phyloP scores from a whole-genome alignment of 1,284 basidiomycete genomes.

The Sphaerobolus stellatus region DNA sequence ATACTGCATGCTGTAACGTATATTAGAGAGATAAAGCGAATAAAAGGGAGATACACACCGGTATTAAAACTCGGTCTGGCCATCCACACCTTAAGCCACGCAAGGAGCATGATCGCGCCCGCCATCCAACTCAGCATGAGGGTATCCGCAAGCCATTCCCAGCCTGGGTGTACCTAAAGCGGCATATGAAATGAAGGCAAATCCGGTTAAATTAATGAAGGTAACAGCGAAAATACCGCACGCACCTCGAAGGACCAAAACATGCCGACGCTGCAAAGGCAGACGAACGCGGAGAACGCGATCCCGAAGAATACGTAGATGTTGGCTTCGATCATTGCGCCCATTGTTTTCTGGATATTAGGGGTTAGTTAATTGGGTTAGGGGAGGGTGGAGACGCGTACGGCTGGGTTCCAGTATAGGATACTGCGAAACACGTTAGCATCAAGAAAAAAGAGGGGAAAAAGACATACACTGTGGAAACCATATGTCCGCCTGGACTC shows the following conservation, averaged over 20 bases:
- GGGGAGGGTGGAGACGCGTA: constrained; percentile 5
- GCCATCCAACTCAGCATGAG: constrained; percentile 81
- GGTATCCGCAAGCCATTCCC: constrained; percentile 66
- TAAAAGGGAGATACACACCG: constrained; percentile 45
- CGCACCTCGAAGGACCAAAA: constrained; percentile 73
- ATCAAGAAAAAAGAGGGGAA: constrained; percentile 6
- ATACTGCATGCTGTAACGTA: constrained; percentile 75
- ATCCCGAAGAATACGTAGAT: constrained; percentile 74
- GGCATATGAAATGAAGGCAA: background rate
- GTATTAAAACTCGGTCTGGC: constrained; percentile 88
- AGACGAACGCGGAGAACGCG: constrained; percentile 71
- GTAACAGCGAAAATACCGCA: constrained; percentile 9
- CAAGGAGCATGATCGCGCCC: constrained; percentile 75
- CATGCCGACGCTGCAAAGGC: constrained; percentile 71
- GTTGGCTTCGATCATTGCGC: constrained; percentile 89
- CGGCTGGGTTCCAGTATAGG: constrained; percentile 78
- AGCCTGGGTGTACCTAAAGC: constrained; percentile 51
- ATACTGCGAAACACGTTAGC: constrained; percentile 43
- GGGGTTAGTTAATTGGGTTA: too few relatives aligned
- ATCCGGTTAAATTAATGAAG: background rate
- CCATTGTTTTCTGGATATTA: constrained; percentile 63
- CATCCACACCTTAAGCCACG: constrained; percentile 90
- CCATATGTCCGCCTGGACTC: constrained; percentile 82
- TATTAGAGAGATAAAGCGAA: constrained; percentile 7
- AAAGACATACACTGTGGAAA: constrained; percentile 75